Evolutionary conservation across 495 filamentous ascomycete species (phyloP), one percentile per base, ranked within the genome.

Genomic region (Penicillium riverlandense): DNA sequence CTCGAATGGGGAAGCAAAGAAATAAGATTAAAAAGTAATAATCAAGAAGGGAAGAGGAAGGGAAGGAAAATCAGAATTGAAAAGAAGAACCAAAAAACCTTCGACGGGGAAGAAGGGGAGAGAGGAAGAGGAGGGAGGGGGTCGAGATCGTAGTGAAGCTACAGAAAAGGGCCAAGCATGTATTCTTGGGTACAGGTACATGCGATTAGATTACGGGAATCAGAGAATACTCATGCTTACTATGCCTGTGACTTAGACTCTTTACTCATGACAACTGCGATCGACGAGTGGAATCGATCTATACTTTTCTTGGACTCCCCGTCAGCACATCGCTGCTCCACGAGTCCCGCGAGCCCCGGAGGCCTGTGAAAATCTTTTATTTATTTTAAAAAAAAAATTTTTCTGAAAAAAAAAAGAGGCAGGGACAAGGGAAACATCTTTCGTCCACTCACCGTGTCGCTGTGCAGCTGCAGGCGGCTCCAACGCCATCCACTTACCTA

Each of bases 251-350:
- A 43, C 48, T 50, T 45, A 57, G 42, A 51, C 40, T 35, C 15
- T 36, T 28, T 36, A 37, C 39, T 47, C 37, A 47, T 30, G 45
- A 41, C 44, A 44, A 16, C 38, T 52, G 47, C 49, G 48, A 59
- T 58, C 55, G 55, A 55, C 55, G 45, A 47, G 47, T 47, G 52
- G 54, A 46, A 47, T 57, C 44, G 54, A 58, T 45, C 55, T 53
- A 55, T 53, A 45, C 52, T 58, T 34, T 50, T 55, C 46, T 53
- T 11, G 38, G 52, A 52, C 35, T 33, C 43, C 27, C 47, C 34
- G 36, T 40, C 22, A 22, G 22, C 22, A 22, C 22, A 22, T 22
- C 22, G 22, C 22, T 22, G 22, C 22, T 6, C 22, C 22, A 6
- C 22, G 22, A 22, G 22, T 22, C 22, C 22, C 22, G 22, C 22